These are phyloP conservation scores for Hsuehochloa calcarea DNA, from an alignment of 176 grass and related monocot genomes.

Conservation along the genomic window DNA sequence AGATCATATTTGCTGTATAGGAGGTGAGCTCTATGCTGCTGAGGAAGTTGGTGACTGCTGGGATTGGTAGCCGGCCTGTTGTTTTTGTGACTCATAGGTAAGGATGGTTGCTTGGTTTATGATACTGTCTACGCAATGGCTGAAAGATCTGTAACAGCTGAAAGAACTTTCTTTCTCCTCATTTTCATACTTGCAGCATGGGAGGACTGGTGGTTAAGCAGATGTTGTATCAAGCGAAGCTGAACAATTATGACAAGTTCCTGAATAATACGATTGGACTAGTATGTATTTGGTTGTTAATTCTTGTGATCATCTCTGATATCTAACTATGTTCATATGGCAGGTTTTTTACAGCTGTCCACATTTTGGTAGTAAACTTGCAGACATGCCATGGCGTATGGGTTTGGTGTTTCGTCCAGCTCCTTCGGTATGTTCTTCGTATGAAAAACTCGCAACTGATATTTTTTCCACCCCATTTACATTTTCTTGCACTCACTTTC, in stretches of 20 bases:
- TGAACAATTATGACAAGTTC: slow-evolving; percentile 76
- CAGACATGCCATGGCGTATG: slow-evolving; percentile 99
- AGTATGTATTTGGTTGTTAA: slow-evolving; percentile 51
- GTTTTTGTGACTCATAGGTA: slow-evolving; percentile 97
- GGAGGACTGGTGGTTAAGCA: slow-evolving; percentile 97
- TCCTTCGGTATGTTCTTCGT: slow-evolving; percentile 61
- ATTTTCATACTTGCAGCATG: slow-evolving; percentile 66
- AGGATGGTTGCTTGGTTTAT: slow-evolving; percentile 3
- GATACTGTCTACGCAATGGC: not conserved
- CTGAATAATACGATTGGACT: slow-evolving; percentile 78
- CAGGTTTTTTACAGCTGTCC: slow-evolving; percentile 98
- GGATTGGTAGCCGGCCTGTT: slow-evolving; percentile 81
- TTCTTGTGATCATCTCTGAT: slow-evolving; percentile 20
- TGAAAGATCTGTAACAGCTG: not conserved
- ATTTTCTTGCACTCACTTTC: slow-evolving; percentile 23
- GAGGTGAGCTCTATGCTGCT: slow-evolving; percentile 95
- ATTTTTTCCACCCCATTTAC: not conserved
- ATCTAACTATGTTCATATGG: slow-evolving; percentile 35
- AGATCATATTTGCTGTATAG: slow-evolving; percentile 47
- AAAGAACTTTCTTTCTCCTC: slow-evolving; percentile 23
- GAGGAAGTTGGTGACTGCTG: slow-evolving; percentile 72
- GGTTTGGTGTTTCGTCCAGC: slow-evolving; percentile 90
- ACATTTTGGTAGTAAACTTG: slow-evolving; percentile 98
- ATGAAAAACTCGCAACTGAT: slow-evolving; percentile 16
- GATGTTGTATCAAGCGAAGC: slow-evolving; percentile 84